phyloP scores from a whole-genome alignment of 164 flowering plant genomes.

The Stephania yunnanensis region DNA sequence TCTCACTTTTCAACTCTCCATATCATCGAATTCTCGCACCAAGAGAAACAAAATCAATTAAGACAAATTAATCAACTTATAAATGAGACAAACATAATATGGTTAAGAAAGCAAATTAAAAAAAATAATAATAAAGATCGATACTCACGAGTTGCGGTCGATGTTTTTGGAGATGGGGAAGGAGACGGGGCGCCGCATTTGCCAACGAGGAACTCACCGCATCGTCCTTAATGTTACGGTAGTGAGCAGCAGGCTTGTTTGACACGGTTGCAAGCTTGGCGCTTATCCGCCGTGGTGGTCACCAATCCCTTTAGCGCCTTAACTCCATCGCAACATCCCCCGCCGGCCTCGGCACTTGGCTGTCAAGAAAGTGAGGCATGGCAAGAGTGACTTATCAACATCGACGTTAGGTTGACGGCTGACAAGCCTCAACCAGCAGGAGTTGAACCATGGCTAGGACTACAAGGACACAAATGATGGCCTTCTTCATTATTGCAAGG shows the following conservation, averaged over 20 bases:
- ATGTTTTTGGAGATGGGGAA: conserved; percentile 6
- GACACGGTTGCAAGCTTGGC: conserved; percentile 12
- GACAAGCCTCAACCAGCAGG: conserved; percentile 14
- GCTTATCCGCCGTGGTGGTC: neutral
- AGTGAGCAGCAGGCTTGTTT: conserved; percentile 5
- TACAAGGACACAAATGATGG: conserved; percentile 1
- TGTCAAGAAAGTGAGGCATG: conserved; percentile 15
- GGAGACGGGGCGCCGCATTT: conserved; percentile 5
- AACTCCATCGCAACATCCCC: conserved; percentile 12
- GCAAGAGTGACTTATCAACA: neutral
- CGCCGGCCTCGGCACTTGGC: neutral
- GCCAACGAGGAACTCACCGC: conserved; percentile 12
- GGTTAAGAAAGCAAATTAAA: neutral
- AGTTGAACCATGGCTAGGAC: conserved; percentile 13
- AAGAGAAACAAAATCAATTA: neutral
- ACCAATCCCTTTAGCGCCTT: conserved; percentile 4
- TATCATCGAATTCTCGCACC: neutral
- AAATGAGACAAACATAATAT: neutral
- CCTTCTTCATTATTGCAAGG: neutral
- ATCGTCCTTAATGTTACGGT: conserved; percentile 7
- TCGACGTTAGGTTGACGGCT: conserved; percentile 13
- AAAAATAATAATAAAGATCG: neutral
- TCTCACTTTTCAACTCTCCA: neutral
- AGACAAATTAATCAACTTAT: neutral
- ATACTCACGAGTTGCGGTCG: neutral